phyloP scores from a whole-genome alignment of 495 filamentous ascomycete genomes.

The Neurospora sp. region DNA sequence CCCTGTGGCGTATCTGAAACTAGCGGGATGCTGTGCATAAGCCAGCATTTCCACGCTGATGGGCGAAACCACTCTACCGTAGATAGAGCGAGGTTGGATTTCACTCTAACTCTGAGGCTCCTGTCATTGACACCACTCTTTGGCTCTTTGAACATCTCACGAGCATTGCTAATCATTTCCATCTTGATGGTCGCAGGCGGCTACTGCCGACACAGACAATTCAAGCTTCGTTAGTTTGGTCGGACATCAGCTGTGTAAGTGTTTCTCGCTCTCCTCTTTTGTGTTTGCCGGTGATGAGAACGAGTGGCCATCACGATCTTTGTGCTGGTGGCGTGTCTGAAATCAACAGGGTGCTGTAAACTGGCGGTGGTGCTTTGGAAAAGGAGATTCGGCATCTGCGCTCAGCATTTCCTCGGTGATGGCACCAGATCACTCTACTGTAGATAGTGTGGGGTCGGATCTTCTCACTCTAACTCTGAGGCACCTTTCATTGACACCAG shows the following conservation, averaged over 20 bases:
- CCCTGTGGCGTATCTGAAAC: background rate
- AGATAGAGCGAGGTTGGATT: background rate
- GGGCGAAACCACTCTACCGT: background rate
- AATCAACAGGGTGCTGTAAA: background rate
- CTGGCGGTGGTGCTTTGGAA: background rate
- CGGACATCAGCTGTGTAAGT: background rate
- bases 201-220: background rate
- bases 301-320: background rate
- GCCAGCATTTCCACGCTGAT: background rate
- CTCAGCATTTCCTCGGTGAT: background rate
- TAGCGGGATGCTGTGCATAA: background rate
- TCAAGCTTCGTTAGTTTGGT: no score
- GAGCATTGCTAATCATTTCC: background rate
- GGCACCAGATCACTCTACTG: background rate
- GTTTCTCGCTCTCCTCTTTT: background rate
- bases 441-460: background rate
- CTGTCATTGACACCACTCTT: background rate
- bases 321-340: background rate
- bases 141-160: background rate
- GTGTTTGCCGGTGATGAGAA: background rate
- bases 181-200: background rate
- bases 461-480: background rate
- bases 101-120: background rate
- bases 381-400: background rate
- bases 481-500: background rate